These are phyloP conservation scores for Stephania cephalantha DNA, from an alignment of 164 flowering plant species.

Conservation along the genomic window DNA sequence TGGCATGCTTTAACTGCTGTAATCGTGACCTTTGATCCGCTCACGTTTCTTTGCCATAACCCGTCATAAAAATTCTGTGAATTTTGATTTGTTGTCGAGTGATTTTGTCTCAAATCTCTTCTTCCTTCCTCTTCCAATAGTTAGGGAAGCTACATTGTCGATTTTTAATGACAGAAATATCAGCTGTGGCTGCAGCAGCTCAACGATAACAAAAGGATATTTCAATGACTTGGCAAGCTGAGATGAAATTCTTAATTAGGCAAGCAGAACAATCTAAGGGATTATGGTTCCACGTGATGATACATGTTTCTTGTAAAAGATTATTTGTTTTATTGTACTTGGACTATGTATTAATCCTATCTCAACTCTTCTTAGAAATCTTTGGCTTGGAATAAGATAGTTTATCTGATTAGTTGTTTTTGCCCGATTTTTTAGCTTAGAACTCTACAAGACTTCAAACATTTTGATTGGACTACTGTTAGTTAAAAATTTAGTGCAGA, in stretches of 20 bases:
- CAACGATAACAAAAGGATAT: not conserved
- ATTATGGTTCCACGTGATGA: not conserved
- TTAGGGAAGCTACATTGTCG: not conserved
- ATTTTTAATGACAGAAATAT: not conserved
- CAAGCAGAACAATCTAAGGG: not conserved
- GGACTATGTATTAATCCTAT: no score
- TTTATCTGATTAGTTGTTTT: no score
- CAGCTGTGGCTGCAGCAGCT: not conserved
- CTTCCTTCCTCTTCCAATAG: not conserved
- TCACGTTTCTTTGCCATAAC: not conserved
- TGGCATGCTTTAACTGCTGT: not conserved
- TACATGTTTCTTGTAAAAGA: not conserved
- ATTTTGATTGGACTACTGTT: no score
- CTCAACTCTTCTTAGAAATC: no score
- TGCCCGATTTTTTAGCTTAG: no score
- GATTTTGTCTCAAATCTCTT: not conserved
- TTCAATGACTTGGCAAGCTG: not conserved
- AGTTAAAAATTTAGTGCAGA: no score
- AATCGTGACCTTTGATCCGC: not conserved
- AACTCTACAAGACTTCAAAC: no score
- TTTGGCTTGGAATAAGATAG: no score
- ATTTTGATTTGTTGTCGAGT: not conserved
- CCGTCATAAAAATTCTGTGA: not conserved
- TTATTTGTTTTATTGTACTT: not conserved
- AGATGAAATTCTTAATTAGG: not conserved